These are phyloP conservation scores for Leonotis leonurus DNA, from an alignment of 257 asterid species.

Conservation along the genomic window DNA sequence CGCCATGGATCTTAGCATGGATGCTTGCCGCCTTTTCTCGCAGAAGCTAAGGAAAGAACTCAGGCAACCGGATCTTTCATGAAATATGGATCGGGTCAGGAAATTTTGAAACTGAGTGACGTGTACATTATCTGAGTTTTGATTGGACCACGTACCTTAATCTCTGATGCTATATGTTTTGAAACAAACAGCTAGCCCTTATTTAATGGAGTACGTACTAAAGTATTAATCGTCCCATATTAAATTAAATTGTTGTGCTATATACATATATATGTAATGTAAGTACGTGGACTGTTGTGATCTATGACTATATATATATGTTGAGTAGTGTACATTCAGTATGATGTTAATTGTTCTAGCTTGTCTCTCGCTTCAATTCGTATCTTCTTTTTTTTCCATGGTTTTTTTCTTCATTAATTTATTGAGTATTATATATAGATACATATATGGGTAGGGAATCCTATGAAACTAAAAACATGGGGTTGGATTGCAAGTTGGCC, in stretches of 20 bases:
- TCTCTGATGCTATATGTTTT: too few relatives aligned
- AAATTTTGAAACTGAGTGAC: not conserved
- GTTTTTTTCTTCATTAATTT: slow-evolving; percentile 19
- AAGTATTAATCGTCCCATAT: not conserved
- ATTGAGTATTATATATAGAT: slow-evolving; percentile 11
- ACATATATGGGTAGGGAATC: slow-evolving; percentile 8
- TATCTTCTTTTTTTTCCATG: slow-evolving; percentile 18
- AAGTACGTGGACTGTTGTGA: not conserved
- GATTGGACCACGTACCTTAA: not conserved
- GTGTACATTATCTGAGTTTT: not conserved
- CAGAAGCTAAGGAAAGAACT: slow-evolving; percentile 72
- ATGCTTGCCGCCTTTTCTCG: slow-evolving; percentile 74
- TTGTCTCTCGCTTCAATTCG: not conserved
- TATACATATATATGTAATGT: not conserved
- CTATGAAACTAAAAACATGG: slow-evolving; percentile 14
- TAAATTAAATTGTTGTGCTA: too few relatives aligned
- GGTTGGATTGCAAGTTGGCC: not conserved
- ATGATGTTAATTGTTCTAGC: slow-evolving; percentile 16
- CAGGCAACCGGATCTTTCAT: slow-evolving; percentile 49
- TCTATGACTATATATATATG: too few relatives aligned
- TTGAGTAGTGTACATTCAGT: slow-evolving; percentile 45
- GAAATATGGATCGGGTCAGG: not conserved
- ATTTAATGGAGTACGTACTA: too few relatives aligned
- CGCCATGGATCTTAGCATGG: slow-evolving; percentile 91
- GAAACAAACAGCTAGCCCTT: too few relatives aligned